Percentiles rank a stretch among this genome's conserved stretches.
These are phyloP conservation scores for Microstegium vimineum DNA, from an alignment of 176 grass and related monocot genomes.

Conservation along the genomic window DNA sequence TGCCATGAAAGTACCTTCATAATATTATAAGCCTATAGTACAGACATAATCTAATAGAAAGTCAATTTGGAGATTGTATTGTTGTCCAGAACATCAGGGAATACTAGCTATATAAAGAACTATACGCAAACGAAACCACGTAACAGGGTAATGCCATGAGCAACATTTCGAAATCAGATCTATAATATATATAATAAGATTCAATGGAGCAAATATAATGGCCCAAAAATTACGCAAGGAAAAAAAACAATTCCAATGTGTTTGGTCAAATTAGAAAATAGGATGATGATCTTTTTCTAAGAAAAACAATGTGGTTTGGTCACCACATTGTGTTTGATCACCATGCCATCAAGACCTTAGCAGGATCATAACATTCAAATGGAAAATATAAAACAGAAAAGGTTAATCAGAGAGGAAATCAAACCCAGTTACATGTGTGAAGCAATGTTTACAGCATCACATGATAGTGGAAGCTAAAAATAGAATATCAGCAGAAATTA, in stretches of 20 bases:
- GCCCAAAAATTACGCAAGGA: background rate
- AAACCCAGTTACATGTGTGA: constrained; percentile 9
- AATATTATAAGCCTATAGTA: background rate
- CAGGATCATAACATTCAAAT: constrained; percentile 3
- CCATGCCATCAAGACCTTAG: background rate
- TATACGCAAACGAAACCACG: background rate
- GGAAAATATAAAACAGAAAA: background rate
- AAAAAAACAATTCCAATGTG: background rate
- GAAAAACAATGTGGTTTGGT: too few relatives aligned
- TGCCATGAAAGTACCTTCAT: background rate
- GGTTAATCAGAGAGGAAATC: background rate
- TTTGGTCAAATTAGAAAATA: background rate
- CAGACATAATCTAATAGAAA: background rate
- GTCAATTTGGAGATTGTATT: background rate
- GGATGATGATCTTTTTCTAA: background rate
- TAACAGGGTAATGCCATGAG: constrained; percentile 7
- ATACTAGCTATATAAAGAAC: background rate
- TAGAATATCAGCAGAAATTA: constrained; percentile 13
- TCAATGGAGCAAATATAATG: background rate
- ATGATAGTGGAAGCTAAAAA: constrained; percentile 23
- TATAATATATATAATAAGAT: background rate
- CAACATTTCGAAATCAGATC: background rate
- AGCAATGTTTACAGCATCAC: background rate
- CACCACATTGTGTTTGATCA: too few relatives aligned
- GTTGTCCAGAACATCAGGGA: background rate